These are phyloP conservation scores for Moesziomyces antarcticus DNA, from an alignment of 1,284 basidiomycete species.

Conservation along the genomic window DNA sequence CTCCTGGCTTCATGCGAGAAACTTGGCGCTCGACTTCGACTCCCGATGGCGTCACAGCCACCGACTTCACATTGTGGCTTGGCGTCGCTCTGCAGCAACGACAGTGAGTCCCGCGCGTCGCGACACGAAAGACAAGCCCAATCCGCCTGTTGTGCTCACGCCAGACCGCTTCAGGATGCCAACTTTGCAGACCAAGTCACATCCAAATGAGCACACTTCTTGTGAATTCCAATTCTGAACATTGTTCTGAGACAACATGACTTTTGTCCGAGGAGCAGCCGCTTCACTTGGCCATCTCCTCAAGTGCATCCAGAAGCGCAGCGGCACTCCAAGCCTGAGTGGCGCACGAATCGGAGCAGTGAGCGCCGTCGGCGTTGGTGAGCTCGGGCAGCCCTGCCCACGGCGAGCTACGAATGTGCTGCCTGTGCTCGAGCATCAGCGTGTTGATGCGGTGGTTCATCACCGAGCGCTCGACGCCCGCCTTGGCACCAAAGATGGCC, in stretches of 20 bases:
- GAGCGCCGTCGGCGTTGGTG: conserved; percentile 55
- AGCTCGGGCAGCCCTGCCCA: conserved; percentile 64
- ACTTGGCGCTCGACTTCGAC: no score
- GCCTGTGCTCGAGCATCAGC: conserved; percentile 51
- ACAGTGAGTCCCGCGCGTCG: no score
- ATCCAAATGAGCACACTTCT: no score
- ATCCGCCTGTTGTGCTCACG: no score
- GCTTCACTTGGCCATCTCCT: conserved; percentile 46
- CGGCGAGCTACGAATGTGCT: conserved; percentile 46
- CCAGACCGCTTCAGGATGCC: no score
- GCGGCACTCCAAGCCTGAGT: conserved; percentile 64
- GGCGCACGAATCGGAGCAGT: conserved; percentile 59
- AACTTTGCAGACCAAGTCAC: no score
- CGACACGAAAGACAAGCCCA: no score
- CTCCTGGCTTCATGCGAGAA: no score
- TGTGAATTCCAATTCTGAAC: neutral
- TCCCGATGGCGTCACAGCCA: no score
- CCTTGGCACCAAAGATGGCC: conserved; percentile 68
- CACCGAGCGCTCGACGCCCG: conserved; percentile 33
- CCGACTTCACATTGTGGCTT: no score
- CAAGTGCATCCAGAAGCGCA: conserved; percentile 56
- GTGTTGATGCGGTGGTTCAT: conserved; percentile 52
- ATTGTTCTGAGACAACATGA: neutral
- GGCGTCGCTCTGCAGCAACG: no score
- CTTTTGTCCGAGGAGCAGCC: no score